Evolutionary conservation across 371 early-diverging fungal species (phyloP), one percentile per base, ranked within the genome.

Genomic region (Thermomucor indicae-seudaticae): DNA sequence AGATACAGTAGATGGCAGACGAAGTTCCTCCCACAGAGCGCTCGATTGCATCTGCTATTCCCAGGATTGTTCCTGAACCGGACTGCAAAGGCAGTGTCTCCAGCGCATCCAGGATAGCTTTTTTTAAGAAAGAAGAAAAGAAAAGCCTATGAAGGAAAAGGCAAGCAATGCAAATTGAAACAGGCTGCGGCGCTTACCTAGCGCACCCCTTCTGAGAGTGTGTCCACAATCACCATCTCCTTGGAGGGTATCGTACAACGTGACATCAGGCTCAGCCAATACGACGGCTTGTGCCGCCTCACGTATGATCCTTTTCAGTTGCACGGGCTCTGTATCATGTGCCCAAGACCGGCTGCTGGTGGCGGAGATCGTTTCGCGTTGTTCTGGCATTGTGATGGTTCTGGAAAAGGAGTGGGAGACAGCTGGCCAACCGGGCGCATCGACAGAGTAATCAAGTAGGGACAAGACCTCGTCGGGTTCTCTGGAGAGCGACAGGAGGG

Each of bases 181-280:
- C n/a, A n/a, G n/a, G n/a, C n/a, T n/a, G n/a, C n/a, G n/a, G n/a
- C n/a, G n/a, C n/a, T n/a, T 62, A 74, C 75, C 72, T 39, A 56
- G 65, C 17, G 83, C 88, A 7, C 87, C 90, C 5, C 80, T 67
- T 25, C 79, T 71, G 37, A 92, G 58, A 0, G 89, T 87, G 11
- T 73, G 66, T 6, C 92, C 92, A 54, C 92, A 92, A 54, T 91
- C 92, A 14, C 92, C 92, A 57, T 92, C 92, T 14, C 92, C 92
- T 45, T 80, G 70, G 34, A 88, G 52, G 32, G 83, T 80, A 53
- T 92, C 92, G 39, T 76, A 79, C 14, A 60, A 58, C 5, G 90
- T 90, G 28, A 92, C 72, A 17, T 79, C 67, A 4, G 88, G 85
- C 60, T 90, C 90, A n/a, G 70, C 78, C 7, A 55, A 64, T 27